Evolutionary conservation across 208 protist genomes (phyloP).

Genomic region (Crithidia brevicula): DNA sequence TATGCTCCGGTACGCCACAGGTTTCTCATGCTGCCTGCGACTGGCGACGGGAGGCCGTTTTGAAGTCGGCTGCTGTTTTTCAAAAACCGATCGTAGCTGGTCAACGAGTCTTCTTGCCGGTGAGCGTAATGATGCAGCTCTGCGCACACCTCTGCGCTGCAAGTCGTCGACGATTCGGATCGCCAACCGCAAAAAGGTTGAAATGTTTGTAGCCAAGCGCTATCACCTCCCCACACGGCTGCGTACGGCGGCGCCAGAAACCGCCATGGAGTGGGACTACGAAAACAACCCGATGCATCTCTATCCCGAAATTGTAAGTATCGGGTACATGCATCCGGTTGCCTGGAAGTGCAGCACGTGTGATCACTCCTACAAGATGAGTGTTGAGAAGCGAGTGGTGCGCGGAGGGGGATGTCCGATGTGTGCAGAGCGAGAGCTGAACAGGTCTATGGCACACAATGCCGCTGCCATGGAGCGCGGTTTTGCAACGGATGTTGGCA

Average conservation of each 20-base stretch:
- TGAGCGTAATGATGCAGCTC: neutral
- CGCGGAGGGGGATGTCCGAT: conserved; percentile 74
- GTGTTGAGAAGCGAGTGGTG: conserved; percentile 91
- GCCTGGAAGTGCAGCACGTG: conserved; percentile 82
- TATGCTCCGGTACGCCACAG: conserved; percentile 18
- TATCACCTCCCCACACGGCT: conserved; percentile 88
- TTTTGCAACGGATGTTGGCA: neutral
- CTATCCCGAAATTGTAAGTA: conserved; percentile 87
- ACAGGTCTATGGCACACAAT: conserved; percentile 4
- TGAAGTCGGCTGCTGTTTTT: neutral
- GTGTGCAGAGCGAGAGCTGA: conserved; percentile 37
- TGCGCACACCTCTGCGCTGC: conserved; percentile 7
- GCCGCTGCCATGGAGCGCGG: neutral
- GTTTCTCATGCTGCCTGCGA: conserved; percentile 18
- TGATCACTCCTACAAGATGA: conserved; percentile 68
- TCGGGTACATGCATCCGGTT: conserved; percentile 75
- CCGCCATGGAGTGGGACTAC: conserved; percentile 89
- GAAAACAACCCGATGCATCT: conserved; percentile 81
- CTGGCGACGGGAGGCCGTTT: neutral
- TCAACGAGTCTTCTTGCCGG: no score
- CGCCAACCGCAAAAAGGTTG: conserved; percentile 82
- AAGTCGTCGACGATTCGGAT: conserved; percentile 65
- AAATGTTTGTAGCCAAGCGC: conserved; percentile 85
- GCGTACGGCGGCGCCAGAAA: conserved; percentile 81
- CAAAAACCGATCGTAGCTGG: no score